Percentiles rank a stretch among this genome's conserved stretches.
Evolutionary conservation across 306 rosid genomes (phyloP).

Genomic region (Rosa persica): DNA sequence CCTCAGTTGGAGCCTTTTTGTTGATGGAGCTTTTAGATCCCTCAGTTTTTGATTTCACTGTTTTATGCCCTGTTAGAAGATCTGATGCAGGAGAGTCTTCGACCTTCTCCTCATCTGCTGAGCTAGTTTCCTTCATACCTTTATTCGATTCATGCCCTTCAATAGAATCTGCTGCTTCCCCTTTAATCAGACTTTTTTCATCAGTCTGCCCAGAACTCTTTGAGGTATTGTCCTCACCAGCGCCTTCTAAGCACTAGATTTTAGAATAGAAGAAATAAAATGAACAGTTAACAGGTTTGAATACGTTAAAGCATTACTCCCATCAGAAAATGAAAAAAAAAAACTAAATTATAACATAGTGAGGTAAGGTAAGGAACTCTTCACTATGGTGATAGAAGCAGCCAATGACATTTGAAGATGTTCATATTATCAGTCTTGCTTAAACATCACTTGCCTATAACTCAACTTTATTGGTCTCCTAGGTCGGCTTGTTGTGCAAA

Average conservation of each 20-base stretch:
- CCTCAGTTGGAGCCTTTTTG: constrained; percentile 57
- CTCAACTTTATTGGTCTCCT: background rate
- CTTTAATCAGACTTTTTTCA: constrained; percentile 44
- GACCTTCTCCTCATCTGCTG: constrained; percentile 62
- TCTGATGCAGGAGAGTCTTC: constrained; percentile 80
- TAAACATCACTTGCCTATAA: background rate
- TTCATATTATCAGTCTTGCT: background rate
- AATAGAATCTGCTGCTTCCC: constrained; percentile 42
- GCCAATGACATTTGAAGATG: constrained; percentile 2
- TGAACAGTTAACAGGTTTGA: background rate
- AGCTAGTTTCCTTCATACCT: constrained; percentile 43
- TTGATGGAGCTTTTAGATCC: constrained; percentile 44
- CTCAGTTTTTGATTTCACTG: constrained; percentile 37
- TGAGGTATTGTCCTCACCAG: constrained; percentile 46
- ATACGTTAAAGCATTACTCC: background rate
- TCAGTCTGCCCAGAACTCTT: constrained; percentile 50
- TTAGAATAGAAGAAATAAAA: constrained; percentile 24
- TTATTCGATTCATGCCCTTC: constrained; percentile 44
- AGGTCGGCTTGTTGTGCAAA: background rate
- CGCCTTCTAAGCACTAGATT: constrained; percentile 69
- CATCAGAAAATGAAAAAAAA: background rate
- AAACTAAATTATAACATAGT: background rate
- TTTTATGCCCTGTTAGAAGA: constrained; percentile 53
- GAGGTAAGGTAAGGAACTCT: background rate
- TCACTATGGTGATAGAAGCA: background rate